Evolutionary conservation across 441 rosid genomes (phyloP), one percentile per base, ranked within the genome.

Genomic region (California macrophylla): DNA sequence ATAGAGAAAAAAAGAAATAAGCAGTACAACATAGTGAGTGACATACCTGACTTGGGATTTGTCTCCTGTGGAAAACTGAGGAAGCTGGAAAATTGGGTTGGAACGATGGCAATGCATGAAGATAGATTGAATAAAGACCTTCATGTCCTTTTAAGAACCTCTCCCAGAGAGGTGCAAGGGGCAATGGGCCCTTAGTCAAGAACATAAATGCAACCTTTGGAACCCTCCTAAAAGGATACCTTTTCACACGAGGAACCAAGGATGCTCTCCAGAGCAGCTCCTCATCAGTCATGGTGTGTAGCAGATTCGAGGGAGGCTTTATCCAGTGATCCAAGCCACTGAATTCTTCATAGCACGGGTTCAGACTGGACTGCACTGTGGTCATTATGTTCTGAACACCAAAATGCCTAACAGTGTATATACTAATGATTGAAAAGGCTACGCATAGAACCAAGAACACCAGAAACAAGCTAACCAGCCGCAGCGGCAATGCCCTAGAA

Each of bases 121-220:
- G 79, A 69, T 95, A 95, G 42, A 95, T 76, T 1, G 88, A 77
- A 69, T 83, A 83, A 61, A 76, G 81, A 71, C 78, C 80, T 3
- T 79, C 84, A 40, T 90, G 92, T 10, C 92, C 93, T 28, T 67
- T 82, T 0, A 95, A 89, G 71, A 95, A 95, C 80, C 82, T 92
- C 83, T 92, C 99, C 98, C 98, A 95, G 18, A 95, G 52, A 10
- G 96, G 97, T 79, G 85, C 73, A 83, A 94, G 56, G 1, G 94
- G 97, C 78, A 88, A 78, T 2, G 96, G 93, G 6, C 98, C 97
- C 78, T 93, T 82, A 2, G 92, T 94, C 70, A 91, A 75, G 63
- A 94, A 94, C 98, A 95, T 83, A 74, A 95, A 95, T 1, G 99
- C 97, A 64, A 95, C 78, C 58, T 90, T 90, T 0, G 91, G 93